Evolutionary conservation across 1,284 basidiomycete genomes (phyloP).

Genomic region (Meripilus lineatus): DNA sequence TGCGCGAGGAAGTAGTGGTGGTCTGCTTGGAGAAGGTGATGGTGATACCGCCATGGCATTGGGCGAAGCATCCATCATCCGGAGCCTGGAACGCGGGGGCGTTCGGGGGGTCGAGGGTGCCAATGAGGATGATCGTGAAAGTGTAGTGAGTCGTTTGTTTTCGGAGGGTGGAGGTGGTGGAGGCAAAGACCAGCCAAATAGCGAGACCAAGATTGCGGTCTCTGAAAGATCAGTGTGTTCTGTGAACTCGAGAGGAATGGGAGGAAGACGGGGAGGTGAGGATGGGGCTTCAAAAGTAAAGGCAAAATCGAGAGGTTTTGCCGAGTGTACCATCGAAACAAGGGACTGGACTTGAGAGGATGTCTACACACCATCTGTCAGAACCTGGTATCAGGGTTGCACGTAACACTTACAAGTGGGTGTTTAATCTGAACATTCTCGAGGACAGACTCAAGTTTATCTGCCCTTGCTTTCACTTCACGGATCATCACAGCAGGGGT

Average conservation of each 20-base stretch:
- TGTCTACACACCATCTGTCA: constrained; percentile 20
- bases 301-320: constrained; percentile 17
- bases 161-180: constrained; percentile 28
- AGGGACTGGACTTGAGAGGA: constrained; percentile 30
- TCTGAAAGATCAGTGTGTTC: constrained; percentile 39
- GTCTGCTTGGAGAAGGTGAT: constrained; percentile 14
- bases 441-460: constrained; percentile 46
- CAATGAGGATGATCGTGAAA: constrained; percentile 37
- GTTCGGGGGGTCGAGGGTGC: constrained; percentile 30
- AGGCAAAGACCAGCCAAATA: constrained; percentile 69
- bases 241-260: constrained; percentile 1
- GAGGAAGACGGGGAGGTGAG: constrained; percentile 4
- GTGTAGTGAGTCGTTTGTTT: constrained; percentile 22
- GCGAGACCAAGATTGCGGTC: constrained; percentile 50
- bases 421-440: constrained; percentile 58
- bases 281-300: constrained; percentile 7
- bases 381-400: constrained; percentile 3
- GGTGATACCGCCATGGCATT: constrained; percentile 8
- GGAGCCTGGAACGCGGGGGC: constrained; percentile 40
- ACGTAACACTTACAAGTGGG: constrained; percentile 49
- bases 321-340: constrained; percentile 24
- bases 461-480: constrained; percentile 53
- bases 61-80: constrained; percentile 20
- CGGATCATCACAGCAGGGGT: constrained; percentile 55
- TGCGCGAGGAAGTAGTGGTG: constrained; percentile 8